Evolutionary conservation across 345 rosid species (phyloP), one percentile per base, ranked within the genome.

Genomic region (Diplotaxis tenuifolia): DNA sequence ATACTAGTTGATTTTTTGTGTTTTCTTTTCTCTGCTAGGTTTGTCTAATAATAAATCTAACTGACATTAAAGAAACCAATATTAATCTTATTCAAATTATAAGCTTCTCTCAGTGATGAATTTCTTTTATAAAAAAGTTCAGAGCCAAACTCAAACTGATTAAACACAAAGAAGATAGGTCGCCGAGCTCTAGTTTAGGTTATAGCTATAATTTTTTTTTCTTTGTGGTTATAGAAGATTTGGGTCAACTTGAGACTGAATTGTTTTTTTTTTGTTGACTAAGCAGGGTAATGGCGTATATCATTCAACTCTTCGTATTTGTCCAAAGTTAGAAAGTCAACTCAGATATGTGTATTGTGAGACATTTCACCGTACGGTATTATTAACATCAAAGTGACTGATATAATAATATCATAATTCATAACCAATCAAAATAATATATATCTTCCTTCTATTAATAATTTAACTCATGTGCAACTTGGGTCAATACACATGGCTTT

Each of bases 401-500:
- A 65, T 29, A 16, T 0, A 36, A 52, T 62, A 54, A 40, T 23
- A 55, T 4, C 14, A 59, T 59, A 9, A 29, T 2, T 42, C 49
- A 42, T 42, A 42, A 42, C 14, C 6, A 14, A 42, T n/a, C 49
- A 42, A 16, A 42, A 42, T 42, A 14, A n/a, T 40, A 40, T 40
- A 40, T 45, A 1, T 40, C 6, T 45, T n/a, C 1, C n/a, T 62
- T 31, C 45, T 28, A 57, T 64, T 58, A 66, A 76, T 76, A 47
- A 64, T 76, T 64, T 25, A 70, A 32, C 67, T 57, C 80, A 64
- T 76, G 75, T 70, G 75, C 60, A 68, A 61, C 28, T 45, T 45
- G 8, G 18, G 50, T 45, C 50, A 45, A 45, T 45, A 45, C 50
- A 45, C 50, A 45, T n/a, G 50, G 50, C 50, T 45, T 45, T 45